Percentiles rank a stretch among this genome's conserved stretches.
These are phyloP conservation scores for Prunus yedoensis DNA, from an alignment of 331 rosid species.

Conservation along the genomic window DNA sequence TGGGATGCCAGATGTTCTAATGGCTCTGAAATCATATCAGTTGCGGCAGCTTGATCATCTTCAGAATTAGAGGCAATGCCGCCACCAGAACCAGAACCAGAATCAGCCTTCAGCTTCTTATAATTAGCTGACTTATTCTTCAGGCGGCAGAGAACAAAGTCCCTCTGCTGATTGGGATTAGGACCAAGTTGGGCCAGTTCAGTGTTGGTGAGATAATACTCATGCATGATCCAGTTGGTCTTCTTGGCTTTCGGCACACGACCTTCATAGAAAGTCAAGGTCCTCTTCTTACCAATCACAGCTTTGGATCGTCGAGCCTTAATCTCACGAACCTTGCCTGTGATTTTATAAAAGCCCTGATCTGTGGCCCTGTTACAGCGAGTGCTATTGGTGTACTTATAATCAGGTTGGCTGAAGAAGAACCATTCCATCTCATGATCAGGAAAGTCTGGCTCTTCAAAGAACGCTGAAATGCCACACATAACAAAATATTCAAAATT, in stretches of 20 bases:
- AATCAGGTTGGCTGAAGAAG: slow-evolving; percentile 40
- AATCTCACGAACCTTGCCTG: slow-evolving; percentile 38
- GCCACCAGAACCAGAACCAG: background rate
- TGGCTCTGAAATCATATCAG: background rate
- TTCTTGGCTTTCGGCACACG: slow-evolving; percentile 11
- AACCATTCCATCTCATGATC: slow-evolving; percentile 32
- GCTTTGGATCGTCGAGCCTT: slow-evolving; percentile 16
- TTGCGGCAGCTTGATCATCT: background rate
- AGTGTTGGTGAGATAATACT: slow-evolving; percentile 29
- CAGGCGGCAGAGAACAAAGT: slow-evolving; percentile 15
- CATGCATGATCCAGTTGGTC: slow-evolving; percentile 56
- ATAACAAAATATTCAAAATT: background rate
- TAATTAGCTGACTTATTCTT: background rate
- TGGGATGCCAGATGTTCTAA: background rate
- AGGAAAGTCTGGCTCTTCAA: background rate
- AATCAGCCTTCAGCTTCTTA: background rate
- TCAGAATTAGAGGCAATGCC: background rate
- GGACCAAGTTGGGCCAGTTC: background rate
- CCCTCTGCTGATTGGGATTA: background rate
- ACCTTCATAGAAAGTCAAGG: slow-evolving; percentile 43
- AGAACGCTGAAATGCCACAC: slow-evolving; percentile 9
- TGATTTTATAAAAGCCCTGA: slow-evolving; percentile 53
- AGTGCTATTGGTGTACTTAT: slow-evolving; percentile 32
- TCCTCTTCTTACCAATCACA: slow-evolving; percentile 56
- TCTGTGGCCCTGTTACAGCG: slow-evolving; percentile 43